Evolutionary conservation across 2,329 filamentous ascomycete species (phyloP), one percentile per base, ranked within the genome.

Genomic region (Diaporthe capsici): DNA sequence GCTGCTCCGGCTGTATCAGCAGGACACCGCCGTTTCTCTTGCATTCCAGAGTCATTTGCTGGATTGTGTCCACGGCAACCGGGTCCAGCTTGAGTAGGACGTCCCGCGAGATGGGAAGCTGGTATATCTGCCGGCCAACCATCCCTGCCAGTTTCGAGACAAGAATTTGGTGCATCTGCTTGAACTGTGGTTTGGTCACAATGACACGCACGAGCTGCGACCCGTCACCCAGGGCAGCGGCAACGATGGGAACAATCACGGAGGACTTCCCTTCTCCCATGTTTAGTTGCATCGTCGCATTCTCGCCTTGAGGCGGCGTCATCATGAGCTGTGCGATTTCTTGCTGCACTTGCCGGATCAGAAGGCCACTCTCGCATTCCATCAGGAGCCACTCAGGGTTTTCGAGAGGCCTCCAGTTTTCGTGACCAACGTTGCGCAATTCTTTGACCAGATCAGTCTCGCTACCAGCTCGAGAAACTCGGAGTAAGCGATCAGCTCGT

Each of bases 241-340:
- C 89, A 0, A 93, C 88, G 51, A 94, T 91, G 0, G 92, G 93
- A 0, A 93, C 86, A 67, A 95, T 94, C 1, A 94, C 90, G 0
- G 92, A 93, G 0, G 91, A 91, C 77, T 94, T 94, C 0, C 92
- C 93, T 79, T 93, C 89, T 0, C 93, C 93, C 92, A 94, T 94
- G 77, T 93, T 94, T 2, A 94, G 81, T 78, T 94, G 92, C 84
- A 94, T 88, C 0, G 92, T 88, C 0, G 86, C 81, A 77, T 92
- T 93, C 0, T 80, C 39, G 0, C 79, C 81, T 0, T 79, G 80
- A 0, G 80, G 78, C 0, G 87, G 87, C 0, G 79, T 70, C 3
- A 86, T 88, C 89, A 95, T 94, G 28, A 87, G 80, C 0, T 74
- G 60, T 0, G 92, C 90, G 68, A 95, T 91, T 2, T 88, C 80